Percentiles rank a stretch among this genome's conserved stretches.
phyloP scores from a whole-genome alignment of 1,284 basidiomycete species.

The Violaceomyces palustris region DNA sequence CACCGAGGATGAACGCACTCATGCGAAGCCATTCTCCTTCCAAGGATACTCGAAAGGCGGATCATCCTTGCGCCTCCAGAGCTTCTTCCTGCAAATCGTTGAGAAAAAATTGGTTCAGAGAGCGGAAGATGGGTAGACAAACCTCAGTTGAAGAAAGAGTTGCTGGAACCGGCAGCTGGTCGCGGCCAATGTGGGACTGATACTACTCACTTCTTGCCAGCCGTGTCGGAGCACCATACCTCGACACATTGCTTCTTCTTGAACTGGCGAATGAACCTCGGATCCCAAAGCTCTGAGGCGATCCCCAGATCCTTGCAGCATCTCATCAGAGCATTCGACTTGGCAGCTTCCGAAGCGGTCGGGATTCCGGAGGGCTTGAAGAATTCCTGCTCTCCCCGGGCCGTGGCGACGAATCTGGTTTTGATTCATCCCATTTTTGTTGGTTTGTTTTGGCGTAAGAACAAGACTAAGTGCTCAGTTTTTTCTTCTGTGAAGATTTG shows the following conservation, averaged over 20 bases:
- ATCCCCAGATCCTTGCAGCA: constrained; percentile 96
- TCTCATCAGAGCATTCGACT: constrained; percentile 94
- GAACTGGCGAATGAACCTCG: constrained; percentile 88
- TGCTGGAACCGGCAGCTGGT: too few species aligned
- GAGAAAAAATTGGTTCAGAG: too few species aligned
- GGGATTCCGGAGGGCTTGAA: constrained; percentile 86
- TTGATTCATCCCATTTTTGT: too few species aligned
- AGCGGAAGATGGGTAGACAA: too few species aligned
- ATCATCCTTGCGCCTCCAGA: constrained; percentile 51
- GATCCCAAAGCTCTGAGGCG: constrained; percentile 96
- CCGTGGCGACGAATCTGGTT: constrained; percentile 79
- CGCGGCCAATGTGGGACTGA: too few species aligned
- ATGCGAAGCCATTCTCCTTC: constrained; percentile 44
- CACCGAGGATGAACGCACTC: too few species aligned
- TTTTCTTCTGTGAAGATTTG: too few species aligned
- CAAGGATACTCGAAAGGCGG: constrained; percentile 49
- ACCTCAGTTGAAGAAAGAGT: too few species aligned
- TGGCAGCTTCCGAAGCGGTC: constrained; percentile 90
- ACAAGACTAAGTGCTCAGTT: not conserved
- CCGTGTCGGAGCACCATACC: constrained; percentile 65
- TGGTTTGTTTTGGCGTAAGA: too few species aligned
- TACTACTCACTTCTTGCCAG: constrained; percentile 77
- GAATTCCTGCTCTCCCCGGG: constrained; percentile 93
- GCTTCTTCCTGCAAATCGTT: constrained; percentile 35
- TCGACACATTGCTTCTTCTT: constrained; percentile 79